These are phyloP conservation scores for Limnanthes douglasii DNA, from an alignment of 345 rosid species.

Conservation along the genomic window DNA sequence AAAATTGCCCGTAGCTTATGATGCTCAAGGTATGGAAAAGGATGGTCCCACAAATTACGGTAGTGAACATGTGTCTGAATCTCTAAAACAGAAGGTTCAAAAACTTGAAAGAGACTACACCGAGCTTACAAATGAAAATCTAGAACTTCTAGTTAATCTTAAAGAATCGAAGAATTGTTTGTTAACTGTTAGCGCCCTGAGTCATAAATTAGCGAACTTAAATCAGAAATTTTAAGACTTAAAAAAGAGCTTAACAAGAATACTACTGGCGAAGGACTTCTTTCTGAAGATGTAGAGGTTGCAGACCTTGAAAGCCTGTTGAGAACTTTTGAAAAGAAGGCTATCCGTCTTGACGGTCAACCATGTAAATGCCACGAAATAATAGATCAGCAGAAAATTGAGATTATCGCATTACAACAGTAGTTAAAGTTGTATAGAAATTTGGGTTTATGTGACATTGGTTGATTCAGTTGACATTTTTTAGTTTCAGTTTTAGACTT, in stretches of 20 bases:
- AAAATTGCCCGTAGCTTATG: no score
- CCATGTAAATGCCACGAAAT: no score
- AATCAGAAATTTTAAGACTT: conserved; percentile 10
- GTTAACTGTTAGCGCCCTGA: conserved; percentile 15
- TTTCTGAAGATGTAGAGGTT: conserved; percentile 13
- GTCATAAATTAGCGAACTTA: conserved; percentile 12
- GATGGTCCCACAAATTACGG: conserved; percentile 19
- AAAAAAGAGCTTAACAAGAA: conserved; percentile 19
- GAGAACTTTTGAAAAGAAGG: conserved; percentile 19
- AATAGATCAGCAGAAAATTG: no score
- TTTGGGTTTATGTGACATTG: no score
- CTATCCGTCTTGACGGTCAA: conserved; percentile 19
- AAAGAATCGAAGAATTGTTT: no score
- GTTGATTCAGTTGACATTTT: no score
- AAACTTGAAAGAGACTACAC: conserved; percentile 55
- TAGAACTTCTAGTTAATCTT: conserved; percentile 34
- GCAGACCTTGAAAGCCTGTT: conserved; percentile 28
- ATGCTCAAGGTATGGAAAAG: conserved; percentile 20
- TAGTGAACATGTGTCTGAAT: no score
- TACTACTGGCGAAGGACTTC: conserved; percentile 7
- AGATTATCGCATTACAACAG: conserved; percentile 12
- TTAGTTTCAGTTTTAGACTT: no score
- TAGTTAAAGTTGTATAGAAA: conserved; percentile 15
- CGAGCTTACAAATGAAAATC: conserved; percentile 52
- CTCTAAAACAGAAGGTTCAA: conserved; percentile 35